Evolutionary conservation across 2,329 filamentous ascomycete genomes (phyloP).

Genomic region (Lasiodiplodia citricola): DNA sequence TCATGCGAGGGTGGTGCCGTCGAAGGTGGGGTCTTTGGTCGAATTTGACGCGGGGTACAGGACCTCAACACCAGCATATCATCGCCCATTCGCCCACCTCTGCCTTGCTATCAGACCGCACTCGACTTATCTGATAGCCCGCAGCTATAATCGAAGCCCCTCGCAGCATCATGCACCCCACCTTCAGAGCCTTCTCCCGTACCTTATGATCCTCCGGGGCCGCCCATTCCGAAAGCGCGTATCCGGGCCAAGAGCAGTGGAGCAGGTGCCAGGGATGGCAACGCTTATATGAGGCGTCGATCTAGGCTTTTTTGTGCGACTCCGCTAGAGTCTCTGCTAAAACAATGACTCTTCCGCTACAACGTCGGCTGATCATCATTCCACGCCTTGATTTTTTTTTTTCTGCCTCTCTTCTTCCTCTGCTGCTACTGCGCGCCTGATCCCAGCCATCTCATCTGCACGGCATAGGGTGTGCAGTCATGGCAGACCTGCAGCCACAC

Average conservation of each 20-base stretch:
- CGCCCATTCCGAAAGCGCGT: neutral
- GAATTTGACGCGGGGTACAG: constrained; percentile 13
- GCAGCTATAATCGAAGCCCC: neutral
- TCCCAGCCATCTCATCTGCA: neutral
- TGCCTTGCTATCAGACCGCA: neutral
- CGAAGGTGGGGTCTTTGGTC: constrained; percentile 3
- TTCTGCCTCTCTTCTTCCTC: neutral
- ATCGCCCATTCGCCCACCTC: neutral
- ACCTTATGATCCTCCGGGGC: neutral
- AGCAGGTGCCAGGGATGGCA: constrained; percentile 7
- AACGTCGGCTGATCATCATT: constrained; percentile 21
- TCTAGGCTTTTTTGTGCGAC: constrained; percentile 2
- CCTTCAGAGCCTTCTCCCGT: neutral
- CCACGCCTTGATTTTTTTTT: constrained; percentile 15
- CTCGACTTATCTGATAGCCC: neutral
- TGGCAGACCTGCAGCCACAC: constrained; percentile 1
- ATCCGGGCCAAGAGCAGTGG: neutral
- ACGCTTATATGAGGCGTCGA: constrained; percentile 8
- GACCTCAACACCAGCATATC: constrained; percentile 2
- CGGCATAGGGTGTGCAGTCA: constrained; percentile 4
- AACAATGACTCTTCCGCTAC: constrained; percentile 16
- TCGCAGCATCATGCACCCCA: neutral
- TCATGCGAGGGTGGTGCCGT: constrained; percentile 16
- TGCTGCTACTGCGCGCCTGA: neutral
- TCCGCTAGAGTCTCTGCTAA: neutral